Percentiles rank a stretch among this genome's conserved stretches.
Evolutionary conservation across 192 early-diverging fungal genomes (phyloP).

Genomic region (Coemansia biformis): DNA sequence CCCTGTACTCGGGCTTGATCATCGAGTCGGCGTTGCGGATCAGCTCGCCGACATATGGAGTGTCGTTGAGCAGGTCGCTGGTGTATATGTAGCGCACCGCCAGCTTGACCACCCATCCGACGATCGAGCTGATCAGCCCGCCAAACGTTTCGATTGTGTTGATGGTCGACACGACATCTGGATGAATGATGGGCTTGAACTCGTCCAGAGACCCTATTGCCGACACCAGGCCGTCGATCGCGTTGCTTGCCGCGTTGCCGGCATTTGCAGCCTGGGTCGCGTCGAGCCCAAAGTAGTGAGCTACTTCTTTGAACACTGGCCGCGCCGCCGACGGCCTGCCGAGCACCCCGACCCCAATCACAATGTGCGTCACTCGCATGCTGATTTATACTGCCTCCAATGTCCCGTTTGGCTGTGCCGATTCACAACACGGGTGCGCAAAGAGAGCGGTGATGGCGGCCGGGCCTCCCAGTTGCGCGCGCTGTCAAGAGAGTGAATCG

Average conservation of each 20-base stretch:
- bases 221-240: constrained; percentile 12
- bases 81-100: constrained; percentile 21
- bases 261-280: constrained; percentile 14
- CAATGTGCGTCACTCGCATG: constrained; percentile 10
- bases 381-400: too few relatives aligned
- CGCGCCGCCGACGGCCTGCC: background rate
- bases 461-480: too few relatives aligned
- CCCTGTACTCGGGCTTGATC: constrained; percentile 19
- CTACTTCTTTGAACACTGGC: constrained; percentile 37
- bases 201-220: constrained; percentile 12
- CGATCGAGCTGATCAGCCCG: constrained; percentile 24
- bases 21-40: constrained; percentile 25
- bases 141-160: constrained; percentile 18
- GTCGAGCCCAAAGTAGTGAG: constrained; percentile 35
- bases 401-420: too few relatives aligned
- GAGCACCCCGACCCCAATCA: constrained; percentile 1
- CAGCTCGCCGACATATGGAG: constrained; percentile 43
- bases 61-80: constrained; percentile 33
- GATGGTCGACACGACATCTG: constrained; percentile 17
- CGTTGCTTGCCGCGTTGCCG: constrained; percentile 18
- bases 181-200: constrained; percentile 40
- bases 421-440: too few relatives aligned
- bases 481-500: too few relatives aligned
- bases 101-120: constrained; percentile 18
- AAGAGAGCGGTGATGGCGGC: too few relatives aligned